A percentile compares a stretch with the other conserved stretches of the same genome.
These are phyloP conservation scores for Diaporthe helianthi DNA, from an alignment of 2,329 filamentous ascomycete genomes.

Conservation along the genomic window DNA sequence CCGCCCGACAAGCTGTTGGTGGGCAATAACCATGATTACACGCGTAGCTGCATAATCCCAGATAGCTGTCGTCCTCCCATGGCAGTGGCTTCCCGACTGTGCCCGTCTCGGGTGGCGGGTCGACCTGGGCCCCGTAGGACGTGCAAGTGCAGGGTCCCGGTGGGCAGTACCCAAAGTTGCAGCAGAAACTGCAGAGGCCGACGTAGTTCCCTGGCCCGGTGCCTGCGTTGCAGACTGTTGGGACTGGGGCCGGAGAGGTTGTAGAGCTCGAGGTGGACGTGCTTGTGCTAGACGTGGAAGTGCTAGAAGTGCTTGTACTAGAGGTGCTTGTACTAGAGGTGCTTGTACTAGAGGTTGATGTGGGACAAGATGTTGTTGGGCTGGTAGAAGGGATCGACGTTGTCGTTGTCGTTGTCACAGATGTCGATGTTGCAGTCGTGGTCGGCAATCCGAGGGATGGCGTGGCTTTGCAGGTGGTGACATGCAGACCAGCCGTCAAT, in stretches of 20 bases:
- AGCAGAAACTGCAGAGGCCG: constrained; percentile 36
- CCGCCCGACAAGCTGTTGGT: constrained; percentile 27
- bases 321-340: not conserved
- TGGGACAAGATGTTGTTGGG: not conserved
- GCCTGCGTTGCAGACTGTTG: constrained; percentile 5
- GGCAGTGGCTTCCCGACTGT: constrained; percentile 12
- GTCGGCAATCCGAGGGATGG: constrained; percentile 36
- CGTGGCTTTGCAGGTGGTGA: constrained; percentile 39
- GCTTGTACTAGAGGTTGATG: not conserved
- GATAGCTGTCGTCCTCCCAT: constrained; percentile 27
- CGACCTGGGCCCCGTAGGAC: constrained; percentile 18
- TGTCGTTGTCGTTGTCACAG: constrained; percentile 2
- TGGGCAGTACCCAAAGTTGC: constrained; percentile 36
- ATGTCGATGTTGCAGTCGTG: constrained; percentile 34
- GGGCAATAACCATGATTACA: constrained; percentile 34
- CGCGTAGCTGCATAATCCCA: constrained; percentile 29
- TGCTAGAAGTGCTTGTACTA: not conserved
- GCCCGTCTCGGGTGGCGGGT: constrained; percentile 25
- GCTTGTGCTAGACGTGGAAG: too few species aligned
- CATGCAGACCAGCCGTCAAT: constrained; percentile 41
- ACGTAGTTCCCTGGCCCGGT: constrained; percentile 31
- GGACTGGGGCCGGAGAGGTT: not conserved
- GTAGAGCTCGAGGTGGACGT: not conserved
- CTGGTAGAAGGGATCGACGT: not conserved
- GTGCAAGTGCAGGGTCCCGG: constrained; percentile 36